Base-by-base conservation (phyloP, 345 rosid species). In the Schrenkiella parvula region DNA sequence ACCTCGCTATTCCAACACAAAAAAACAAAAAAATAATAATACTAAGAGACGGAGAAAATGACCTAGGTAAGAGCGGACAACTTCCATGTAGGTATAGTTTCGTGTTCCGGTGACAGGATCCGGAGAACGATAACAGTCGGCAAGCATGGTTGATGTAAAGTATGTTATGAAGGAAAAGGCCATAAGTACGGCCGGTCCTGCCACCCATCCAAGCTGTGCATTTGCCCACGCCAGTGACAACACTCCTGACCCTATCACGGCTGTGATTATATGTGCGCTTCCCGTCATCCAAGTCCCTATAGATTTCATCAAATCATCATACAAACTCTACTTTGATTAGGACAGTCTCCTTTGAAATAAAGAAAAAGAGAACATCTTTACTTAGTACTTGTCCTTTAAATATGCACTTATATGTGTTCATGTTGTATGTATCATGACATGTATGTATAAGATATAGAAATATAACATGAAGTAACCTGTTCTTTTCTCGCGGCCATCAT, bases 241-340 rank as follows among this genome's bases (percentile, higher is more conserved):
- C 70, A 90, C 97, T 15, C 98, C 98, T 19, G 93, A 90, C 6
- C 96, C 98, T 15, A 93, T 93, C 75, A 93, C 97, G 0, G 97
- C 95, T 0, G 98, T 93, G 35, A 93, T 93, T 31, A 93, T 93
- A 71, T 93, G 98, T 2, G 97, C 90, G 64, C 93, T 87, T 0
- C 91, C 97, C 6, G 92, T 87, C 5, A 86, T 15, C 92, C 92
- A 84, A 22, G 93, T 90, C 53, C 98, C 98, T 93, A 46, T 58
- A 1, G 39, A 29, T 25, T 53, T 71, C 15, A 26, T 71, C 15
- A 26, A 18, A 48, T 21, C 8, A 58, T 71, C 59, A 56, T 28
- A 54, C 58, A 44, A 35, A 47, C 13, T 43, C 19, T 35, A 44
- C 0, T 39, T 63, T n/a, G n/a, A n/a, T n/a, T n/a, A n/a, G n/a